Conservation (phyloP, 1,284 basidiomycete species). For the Abortiporus biennis region DNA sequence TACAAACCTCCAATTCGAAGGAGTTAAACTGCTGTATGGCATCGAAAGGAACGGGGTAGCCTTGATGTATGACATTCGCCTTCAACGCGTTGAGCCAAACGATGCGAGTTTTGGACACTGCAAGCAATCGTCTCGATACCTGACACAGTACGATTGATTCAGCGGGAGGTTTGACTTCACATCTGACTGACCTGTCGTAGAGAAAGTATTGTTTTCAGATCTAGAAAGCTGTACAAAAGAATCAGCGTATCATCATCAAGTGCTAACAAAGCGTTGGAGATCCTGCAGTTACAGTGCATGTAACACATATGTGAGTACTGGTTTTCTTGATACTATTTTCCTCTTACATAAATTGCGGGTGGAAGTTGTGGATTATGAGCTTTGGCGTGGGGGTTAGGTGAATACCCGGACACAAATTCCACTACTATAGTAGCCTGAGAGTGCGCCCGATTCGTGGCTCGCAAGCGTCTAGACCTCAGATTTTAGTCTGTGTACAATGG, state of each 20-base stretch:
- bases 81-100: constrained; percentile 51
- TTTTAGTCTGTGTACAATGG: no score
- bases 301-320: no score
- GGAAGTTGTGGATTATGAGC: no score
- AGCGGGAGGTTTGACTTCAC: constrained; percentile 2
- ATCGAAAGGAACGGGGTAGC: constrained; percentile 42
- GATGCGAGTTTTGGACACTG: constrained; percentile 36
- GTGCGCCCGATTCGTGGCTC: no score
- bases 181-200: constrained; percentile 35
- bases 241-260: constrained; percentile 45
- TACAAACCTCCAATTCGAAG: constrained; percentile 37
- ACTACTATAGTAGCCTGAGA: no score
- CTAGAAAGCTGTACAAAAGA: constrained; percentile 37
- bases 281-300: no score
- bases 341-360: no score
- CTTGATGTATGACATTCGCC: constrained; percentile 33
- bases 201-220: constrained; percentile 39
- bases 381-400: no score
- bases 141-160: constrained; percentile 19
- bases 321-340: no score
- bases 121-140: constrained; percentile 42
- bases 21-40: constrained; percentile 22
- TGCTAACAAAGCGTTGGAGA: constrained; percentile 2
- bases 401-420: no score
- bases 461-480: no score